Evolutionary conservation across 2,329 filamentous ascomycete genomes (phyloP).

Genomic region (Diplodia corticola): DNA sequence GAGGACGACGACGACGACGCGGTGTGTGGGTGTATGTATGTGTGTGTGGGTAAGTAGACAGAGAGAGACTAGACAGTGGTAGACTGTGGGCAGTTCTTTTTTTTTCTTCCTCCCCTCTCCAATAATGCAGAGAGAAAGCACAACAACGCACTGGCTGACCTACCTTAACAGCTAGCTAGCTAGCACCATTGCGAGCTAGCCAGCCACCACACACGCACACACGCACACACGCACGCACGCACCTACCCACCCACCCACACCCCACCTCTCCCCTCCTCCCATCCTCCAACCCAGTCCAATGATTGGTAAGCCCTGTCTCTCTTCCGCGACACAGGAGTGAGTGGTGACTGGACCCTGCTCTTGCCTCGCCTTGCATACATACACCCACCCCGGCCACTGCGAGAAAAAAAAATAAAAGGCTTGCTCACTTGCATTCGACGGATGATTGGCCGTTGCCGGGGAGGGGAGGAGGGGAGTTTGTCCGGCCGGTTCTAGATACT

Average conservation of each 20-base stretch:
- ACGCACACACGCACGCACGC: too few species aligned
- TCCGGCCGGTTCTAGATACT: not conserved
- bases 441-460: conserved; percentile 1
- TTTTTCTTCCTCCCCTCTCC: too few species aligned
- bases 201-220: conserved; percentile 9
- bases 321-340: not conserved
- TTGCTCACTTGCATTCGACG: not conserved
- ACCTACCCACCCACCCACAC: too few species aligned
- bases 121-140: too few species aligned
- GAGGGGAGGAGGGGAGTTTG: not conserved
- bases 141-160: too few species aligned
- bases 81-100: not conserved
- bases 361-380: too few species aligned
- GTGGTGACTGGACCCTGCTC: too few species aligned
- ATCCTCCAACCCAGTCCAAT: not conserved
- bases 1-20: too few species aligned
- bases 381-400: not conserved
- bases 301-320: conserved; percentile 12
- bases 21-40: too few species aligned
- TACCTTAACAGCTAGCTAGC: too few species aligned
- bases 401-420: not conserved
- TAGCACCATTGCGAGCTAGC: not conserved
- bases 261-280: not conserved
- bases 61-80: too few species aligned
- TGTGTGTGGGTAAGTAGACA: too few species aligned